Percentiles rank a stretch among this genome's conserved stretches.
These are phyloP conservation scores for Phytophthora pisi DNA, from an alignment of 352 stramenopile genomes.

Conservation along the genomic window DNA sequence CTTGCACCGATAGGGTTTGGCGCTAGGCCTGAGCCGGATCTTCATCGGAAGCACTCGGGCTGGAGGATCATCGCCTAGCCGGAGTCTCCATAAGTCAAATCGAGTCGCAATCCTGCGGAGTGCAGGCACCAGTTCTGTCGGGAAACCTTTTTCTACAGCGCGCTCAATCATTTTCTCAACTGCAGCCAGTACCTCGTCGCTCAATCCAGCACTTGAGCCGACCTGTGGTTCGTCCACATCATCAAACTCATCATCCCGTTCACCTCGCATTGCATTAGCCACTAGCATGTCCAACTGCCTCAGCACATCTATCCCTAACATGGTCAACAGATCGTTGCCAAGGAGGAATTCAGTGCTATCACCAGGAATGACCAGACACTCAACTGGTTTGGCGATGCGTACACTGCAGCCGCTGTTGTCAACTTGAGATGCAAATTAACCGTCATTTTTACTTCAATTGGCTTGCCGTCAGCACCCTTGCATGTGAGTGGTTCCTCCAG, in stretches of 20 bases:
- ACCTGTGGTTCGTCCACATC: constrained; percentile 3
- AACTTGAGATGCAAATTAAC: too few relatives aligned
- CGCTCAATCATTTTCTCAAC: constrained; percentile 7
- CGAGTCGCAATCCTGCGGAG: constrained; percentile 9
- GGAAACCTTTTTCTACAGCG: constrained; percentile 2
- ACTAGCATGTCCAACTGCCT: constrained; percentile 2
- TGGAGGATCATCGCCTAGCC: constrained; percentile 7
- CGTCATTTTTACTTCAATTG: constrained; percentile 11
- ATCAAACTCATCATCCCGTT: constrained; percentile 1
- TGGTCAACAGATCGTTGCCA: constrained; percentile 13
- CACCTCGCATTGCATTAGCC: constrained; percentile 4
- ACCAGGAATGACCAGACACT: constrained; percentile 1
- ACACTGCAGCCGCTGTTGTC: too few relatives aligned
- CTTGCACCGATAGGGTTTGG: constrained; percentile 21
- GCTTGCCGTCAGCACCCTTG: constrained; percentile 12
- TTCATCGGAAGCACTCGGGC: constrained; percentile 15
- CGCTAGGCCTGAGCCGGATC: constrained; percentile 12
- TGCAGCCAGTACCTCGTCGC: constrained; percentile 1
- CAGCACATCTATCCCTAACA: constrained; percentile 3
- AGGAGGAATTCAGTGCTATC: constrained; percentile 5
- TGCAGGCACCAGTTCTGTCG: not conserved
- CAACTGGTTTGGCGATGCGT: constrained; percentile 10
- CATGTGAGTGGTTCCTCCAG: constrained; percentile 14
- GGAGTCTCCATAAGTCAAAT: constrained; percentile 8
- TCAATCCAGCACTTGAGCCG: not conserved